A percentile compares a stretch with the other conserved stretches of the same genome.
These are phyloP conservation scores for Penicillium hesseltinei DNA, from an alignment of 2,329 filamentous ascomycete species.

Conservation along the genomic window DNA sequence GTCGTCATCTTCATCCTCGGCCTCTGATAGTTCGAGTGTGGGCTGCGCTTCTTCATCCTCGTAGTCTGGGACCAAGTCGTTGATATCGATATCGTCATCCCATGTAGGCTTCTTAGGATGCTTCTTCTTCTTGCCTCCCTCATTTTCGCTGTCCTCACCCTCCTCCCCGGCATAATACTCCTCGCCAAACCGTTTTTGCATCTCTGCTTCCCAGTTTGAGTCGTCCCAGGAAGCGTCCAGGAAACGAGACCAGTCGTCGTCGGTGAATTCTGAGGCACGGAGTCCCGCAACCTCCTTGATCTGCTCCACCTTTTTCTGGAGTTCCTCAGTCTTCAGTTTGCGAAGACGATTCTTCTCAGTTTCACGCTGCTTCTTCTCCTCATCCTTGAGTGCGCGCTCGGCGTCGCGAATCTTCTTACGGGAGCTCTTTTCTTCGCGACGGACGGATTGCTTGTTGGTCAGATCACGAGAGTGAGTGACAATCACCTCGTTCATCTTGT, in stretches of 20 bases:
- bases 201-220: conserved; percentile 84
- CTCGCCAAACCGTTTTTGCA: conserved; percentile 84
- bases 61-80: conserved; percentile 84
- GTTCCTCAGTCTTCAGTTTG: conserved; percentile 86
- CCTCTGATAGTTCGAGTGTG: conserved; percentile 57
- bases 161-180: conserved; percentile 69
- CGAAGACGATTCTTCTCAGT: conserved; percentile 80
- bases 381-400: conserved; percentile 74
- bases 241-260: conserved; percentile 81
- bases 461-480: conserved; percentile 87
- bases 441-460: conserved; percentile 75
- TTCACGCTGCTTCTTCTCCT: conserved; percentile 70
- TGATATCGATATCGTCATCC: conserved; percentile 98
- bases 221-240: conserved; percentile 88
- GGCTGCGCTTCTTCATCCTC: conserved; percentile 67
- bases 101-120: conserved; percentile 80
- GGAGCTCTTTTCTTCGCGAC: conserved; percentile 75
- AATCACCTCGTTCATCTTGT: conserved; percentile 81
- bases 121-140: conserved; percentile 54
- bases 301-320: conserved; percentile 79
- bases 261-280: conserved; percentile 62
- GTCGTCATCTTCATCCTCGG: conserved; percentile 43
- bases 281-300: conserved; percentile 88
- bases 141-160: conserved; percentile 55
- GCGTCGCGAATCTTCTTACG: conserved; percentile 76